A percentile compares a stretch with the other conserved stretches of the same genome.
phyloP scores from a whole-genome alignment of 1,139 yeast genomes.

The Candida buenavistaensis region DNA sequence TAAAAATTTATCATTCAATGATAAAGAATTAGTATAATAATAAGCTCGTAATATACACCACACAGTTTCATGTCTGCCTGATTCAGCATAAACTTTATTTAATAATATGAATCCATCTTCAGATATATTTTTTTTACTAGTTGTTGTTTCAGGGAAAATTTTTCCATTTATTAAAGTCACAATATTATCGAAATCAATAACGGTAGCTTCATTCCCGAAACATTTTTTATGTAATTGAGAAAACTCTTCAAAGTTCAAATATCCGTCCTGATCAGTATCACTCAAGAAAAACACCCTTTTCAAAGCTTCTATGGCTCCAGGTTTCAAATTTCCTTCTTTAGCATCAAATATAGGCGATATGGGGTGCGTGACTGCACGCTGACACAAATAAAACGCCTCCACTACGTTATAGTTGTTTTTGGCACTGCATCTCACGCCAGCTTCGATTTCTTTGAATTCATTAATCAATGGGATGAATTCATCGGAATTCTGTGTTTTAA shows the following conservation, averaged over 20 bases:
- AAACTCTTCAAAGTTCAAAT: constrained; percentile 68
- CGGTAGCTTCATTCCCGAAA: constrained; percentile 50
- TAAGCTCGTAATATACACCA: constrained; percentile 92
- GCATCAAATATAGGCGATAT: constrained; percentile 92
- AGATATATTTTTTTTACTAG: constrained; percentile 53
- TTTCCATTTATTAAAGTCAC: constrained; percentile 24
- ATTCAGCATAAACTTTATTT: constrained; percentile 80
- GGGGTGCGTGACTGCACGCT: constrained; percentile 89
- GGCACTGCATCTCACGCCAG: constrained; percentile 87
- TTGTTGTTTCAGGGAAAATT: constrained; percentile 18
- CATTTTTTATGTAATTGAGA: constrained; percentile 69
- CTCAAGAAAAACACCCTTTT: constrained; percentile 79
- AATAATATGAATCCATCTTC: constrained; percentile 74
- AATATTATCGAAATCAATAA: constrained; percentile 32
- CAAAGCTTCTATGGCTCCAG: constrained; percentile 72
- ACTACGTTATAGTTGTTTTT: constrained; percentile 79
- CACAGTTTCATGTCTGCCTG: constrained; percentile 92
- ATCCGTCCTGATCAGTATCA: constrained; percentile 90
- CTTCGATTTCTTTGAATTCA: constrained; percentile 92
- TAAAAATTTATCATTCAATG: constrained; percentile 74
- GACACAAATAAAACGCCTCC: constrained; percentile 86
- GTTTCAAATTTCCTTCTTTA: constrained; percentile 81
- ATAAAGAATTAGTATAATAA: constrained; percentile 87
- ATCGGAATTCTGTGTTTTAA: constrained; percentile 50
- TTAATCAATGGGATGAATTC: constrained; percentile 85